Evolutionary conservation across 208 protist species (phyloP).

Genomic region (Borovskyia barvae): DNA sequence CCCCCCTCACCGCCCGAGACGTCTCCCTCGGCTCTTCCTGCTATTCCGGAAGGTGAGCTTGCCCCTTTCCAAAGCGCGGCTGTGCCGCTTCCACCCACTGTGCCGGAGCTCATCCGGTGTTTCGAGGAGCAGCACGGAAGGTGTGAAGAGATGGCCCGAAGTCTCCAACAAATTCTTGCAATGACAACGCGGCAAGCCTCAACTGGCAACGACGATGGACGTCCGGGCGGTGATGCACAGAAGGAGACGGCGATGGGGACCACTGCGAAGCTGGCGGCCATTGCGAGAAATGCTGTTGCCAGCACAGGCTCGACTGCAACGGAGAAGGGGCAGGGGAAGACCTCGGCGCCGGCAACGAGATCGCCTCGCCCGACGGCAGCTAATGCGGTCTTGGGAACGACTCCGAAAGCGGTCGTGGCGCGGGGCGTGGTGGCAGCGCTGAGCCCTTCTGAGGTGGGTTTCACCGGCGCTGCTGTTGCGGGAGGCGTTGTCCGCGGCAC

Average conservation of each 20-base stretch:
- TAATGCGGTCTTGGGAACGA: too few relatives aligned
- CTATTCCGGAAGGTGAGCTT: neutral
- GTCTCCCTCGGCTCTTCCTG: neutral
- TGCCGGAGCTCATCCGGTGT: constrained; percentile 45
- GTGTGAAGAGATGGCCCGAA: constrained; percentile 27
- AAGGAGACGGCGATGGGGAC: too few relatives aligned
- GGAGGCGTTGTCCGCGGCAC: constrained; percentile 10
- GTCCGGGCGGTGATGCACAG: too few relatives aligned
- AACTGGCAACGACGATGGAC: too few relatives aligned
- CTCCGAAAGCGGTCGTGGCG: constrained; percentile 1
- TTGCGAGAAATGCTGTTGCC: too few relatives aligned
- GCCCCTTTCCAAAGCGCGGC: constrained; percentile 24
- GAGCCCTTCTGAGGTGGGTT: neutral
- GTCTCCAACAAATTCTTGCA: constrained; percentile 39
- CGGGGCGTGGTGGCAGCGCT: constrained; percentile 3
- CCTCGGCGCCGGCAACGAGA: too few relatives aligned
- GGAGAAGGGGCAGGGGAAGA: too few relatives aligned
- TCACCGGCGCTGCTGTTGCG: neutral
- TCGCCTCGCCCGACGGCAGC: too few relatives aligned
- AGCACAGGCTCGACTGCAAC: too few relatives aligned
- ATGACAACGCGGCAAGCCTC: too few relatives aligned
- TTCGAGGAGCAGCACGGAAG: constrained; percentile 30
- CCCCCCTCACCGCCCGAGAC: too few relatives aligned
- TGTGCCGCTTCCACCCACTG: constrained; percentile 34
- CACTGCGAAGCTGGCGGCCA: too few relatives aligned